These are phyloP conservation scores for Coniophora puteana DNA, from an alignment of 1,284 basidiomycete genomes.

Conservation along the genomic window DNA sequence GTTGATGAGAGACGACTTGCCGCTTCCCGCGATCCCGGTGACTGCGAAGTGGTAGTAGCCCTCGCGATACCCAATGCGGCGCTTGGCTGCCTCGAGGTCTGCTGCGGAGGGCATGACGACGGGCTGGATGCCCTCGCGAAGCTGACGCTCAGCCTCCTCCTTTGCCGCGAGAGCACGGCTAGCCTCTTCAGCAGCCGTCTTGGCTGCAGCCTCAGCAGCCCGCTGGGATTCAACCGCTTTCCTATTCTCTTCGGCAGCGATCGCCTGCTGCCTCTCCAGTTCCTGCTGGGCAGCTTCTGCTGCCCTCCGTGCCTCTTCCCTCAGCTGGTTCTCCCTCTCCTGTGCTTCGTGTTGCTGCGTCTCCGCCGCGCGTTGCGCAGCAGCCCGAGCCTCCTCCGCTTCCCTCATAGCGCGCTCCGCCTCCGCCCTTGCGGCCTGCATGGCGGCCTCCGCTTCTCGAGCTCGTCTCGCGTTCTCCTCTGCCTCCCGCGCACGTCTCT, in stretches of 20 bases:
- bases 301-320: constrained; percentile 22
- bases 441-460: constrained; percentile 2
- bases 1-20: constrained; percentile 34
- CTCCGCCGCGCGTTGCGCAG: constrained; percentile 21
- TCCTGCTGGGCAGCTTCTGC: constrained; percentile 22
- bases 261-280: constrained; percentile 19
- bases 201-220: constrained; percentile 21
- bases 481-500: constrained; percentile 16
- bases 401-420: constrained; percentile 14
- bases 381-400: constrained; percentile 22
- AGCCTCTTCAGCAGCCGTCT: constrained; percentile 19
- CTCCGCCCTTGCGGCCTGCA: constrained; percentile 17
- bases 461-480: constrained; percentile 15
- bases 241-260: constrained; percentile 18
- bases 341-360: constrained; percentile 16
- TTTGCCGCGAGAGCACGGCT: constrained; percentile 14
- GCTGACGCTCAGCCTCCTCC: constrained; percentile 16
- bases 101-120: constrained; percentile 23
- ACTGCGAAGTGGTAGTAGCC: constrained; percentile 28
- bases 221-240: constrained; percentile 15
- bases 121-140: constrained; percentile 25
- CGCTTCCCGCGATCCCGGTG: constrained; percentile 31
- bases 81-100: constrained; percentile 22
- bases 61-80: constrained; percentile 20
- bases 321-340: no score